Percentiles rank a stretch among this genome's conserved stretches.
phyloP scores from a whole-genome alignment of 805 yeast species.

The Barnettozyma botsteinii region DNA sequence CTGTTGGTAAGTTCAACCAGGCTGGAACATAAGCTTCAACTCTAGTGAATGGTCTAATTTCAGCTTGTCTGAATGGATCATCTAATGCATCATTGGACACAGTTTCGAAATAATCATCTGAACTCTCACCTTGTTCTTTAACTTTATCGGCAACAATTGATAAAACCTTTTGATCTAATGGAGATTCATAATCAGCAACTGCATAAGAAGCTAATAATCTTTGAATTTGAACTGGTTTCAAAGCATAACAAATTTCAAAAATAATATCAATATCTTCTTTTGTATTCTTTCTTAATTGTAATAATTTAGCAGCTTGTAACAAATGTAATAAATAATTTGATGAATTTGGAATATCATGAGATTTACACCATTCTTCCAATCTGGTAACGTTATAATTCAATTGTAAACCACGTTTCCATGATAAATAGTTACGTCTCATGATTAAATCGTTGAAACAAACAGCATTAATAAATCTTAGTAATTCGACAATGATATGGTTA shows the following conservation, averaged over 20 bases:
- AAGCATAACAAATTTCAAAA: slow-evolving; percentile 89
- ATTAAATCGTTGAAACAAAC: slow-evolving; percentile 91
- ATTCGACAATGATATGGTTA: slow-evolving; percentile 76
- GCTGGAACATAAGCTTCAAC: slow-evolving; percentile 93
- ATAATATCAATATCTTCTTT: slow-evolving; percentile 86
- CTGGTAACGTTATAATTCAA: slow-evolving; percentile 94
- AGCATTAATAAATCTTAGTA: slow-evolving; percentile 83
- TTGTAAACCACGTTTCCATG: slow-evolving; percentile 98
- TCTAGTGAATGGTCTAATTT: slow-evolving; percentile 69
- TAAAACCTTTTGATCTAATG: slow-evolving; percentile 76
- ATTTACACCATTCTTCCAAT: slow-evolving; percentile 97
- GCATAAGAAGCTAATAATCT: slow-evolving; percentile 83
- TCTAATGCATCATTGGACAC: slow-evolving; percentile 70
- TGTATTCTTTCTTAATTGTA: slow-evolving; percentile 87
- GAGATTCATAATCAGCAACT: slow-evolving; percentile 92
- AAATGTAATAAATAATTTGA: slow-evolving; percentile 78
- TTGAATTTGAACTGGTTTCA: slow-evolving; percentile 94
- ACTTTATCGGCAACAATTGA: slow-evolving; percentile 78
- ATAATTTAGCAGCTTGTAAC: slow-evolving; percentile 85
- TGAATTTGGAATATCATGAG: slow-evolving; percentile 86
- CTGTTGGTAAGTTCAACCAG: slow-evolving; percentile 82
- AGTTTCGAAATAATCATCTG: slow-evolving; percentile 64
- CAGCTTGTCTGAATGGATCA: slow-evolving; percentile 75
- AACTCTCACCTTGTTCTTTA: slow-evolving; percentile 49
- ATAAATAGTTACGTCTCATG: slow-evolving; percentile 87